phyloP scores from a whole-genome alignment of 805 yeast genomes.

The Danielia reshetovae region DNA sequence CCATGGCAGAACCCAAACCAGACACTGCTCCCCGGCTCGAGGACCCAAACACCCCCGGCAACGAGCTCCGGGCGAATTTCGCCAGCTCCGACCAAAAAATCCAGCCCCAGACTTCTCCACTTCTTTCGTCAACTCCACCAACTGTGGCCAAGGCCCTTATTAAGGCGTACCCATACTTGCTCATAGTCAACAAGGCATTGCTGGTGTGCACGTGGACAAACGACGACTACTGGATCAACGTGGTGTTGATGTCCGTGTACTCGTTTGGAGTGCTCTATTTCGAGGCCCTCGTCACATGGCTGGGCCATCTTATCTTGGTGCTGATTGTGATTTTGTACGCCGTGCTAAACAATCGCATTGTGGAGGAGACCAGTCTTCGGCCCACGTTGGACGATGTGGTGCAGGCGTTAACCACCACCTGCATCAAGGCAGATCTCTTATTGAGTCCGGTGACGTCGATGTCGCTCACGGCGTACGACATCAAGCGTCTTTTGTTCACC shows the following conservation, averaged over 20 bases:
- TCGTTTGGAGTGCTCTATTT: slow-evolving; percentile 67
- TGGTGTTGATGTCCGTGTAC: slow-evolving; percentile 54
- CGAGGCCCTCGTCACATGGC: slow-evolving; percentile 71
- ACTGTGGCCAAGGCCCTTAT: slow-evolving; percentile 80
- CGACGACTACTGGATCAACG: slow-evolving; percentile 73
- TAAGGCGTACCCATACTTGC: slow-evolving; percentile 78
- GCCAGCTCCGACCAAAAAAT: slow-evolving; percentile 11
- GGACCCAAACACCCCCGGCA: not conserved
- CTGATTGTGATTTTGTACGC: slow-evolving; percentile 59
- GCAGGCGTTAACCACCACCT: slow-evolving; percentile 67
- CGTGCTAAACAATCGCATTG: slow-evolving; percentile 51
- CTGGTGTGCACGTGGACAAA: slow-evolving; percentile 88
- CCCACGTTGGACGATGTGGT: slow-evolving; percentile 88
- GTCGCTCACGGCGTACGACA: slow-evolving; percentile 72
- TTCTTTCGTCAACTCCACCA: slow-evolving; percentile 86
- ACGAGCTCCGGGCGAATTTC: slow-evolving; percentile 30
- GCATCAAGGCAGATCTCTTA: slow-evolving; percentile 71
- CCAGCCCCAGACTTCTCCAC: slow-evolving; percentile 64
- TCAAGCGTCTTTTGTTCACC: slow-evolving; percentile 76
- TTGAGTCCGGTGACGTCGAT: slow-evolving; percentile 74
- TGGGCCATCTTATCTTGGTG: slow-evolving; percentile 75
- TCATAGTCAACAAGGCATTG: slow-evolving; percentile 64
- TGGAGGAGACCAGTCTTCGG: slow-evolving; percentile 53
- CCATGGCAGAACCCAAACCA: not conserved
- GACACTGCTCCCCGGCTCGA: slow-evolving; percentile 3